Evolutionary conservation across 495 filamentous ascomycete species (phyloP).

Genomic region (Pyronema domesticum): DNA sequence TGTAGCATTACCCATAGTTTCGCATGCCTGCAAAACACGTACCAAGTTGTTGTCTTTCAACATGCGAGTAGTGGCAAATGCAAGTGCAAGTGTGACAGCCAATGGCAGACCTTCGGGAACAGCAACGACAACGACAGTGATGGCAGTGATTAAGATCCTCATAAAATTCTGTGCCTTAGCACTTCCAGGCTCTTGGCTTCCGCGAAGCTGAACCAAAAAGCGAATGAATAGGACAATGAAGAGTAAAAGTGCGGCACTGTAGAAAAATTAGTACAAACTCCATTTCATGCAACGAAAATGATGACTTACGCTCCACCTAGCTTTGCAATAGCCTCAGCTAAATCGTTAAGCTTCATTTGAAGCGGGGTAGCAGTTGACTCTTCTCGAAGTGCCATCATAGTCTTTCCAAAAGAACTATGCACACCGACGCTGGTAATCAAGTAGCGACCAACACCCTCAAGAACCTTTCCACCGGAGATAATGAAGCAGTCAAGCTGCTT

Average conservation of each 20-base stretch:
- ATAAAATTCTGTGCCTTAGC: conserved; percentile 60
- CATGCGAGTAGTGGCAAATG: conserved; percentile 65
- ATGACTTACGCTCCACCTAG: conserved; percentile 39
- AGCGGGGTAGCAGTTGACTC: conserved; percentile 59
- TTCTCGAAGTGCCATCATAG: conserved; percentile 68
- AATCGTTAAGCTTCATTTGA: conserved; percentile 55
- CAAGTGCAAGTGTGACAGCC: conserved; percentile 63
- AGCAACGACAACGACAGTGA: conserved; percentile 67
- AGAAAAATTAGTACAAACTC: conserved; percentile 17
- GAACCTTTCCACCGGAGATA: conserved; percentile 61
- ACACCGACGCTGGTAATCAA: conserved; percentile 58
- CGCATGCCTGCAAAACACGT: conserved; percentile 55
- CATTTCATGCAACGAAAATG: conserved; percentile 26
- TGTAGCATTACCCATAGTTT: conserved; percentile 79
- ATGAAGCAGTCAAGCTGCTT: conserved; percentile 65
- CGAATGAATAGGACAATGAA: conserved; percentile 63
- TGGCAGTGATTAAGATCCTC: conserved; percentile 63
- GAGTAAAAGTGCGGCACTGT: conserved; percentile 43
- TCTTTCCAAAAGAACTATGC: conserved; percentile 57
- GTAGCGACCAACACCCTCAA: conserved; percentile 65
- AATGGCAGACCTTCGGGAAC: conserved; percentile 70
- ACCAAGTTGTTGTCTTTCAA: conserved; percentile 71
- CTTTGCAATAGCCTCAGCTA: conserved; percentile 64
- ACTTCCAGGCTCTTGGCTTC: conserved; percentile 29
- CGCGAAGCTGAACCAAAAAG: conserved; percentile 46